Base-by-base conservation (phyloP, 2,329 filamentous ascomycete species). In the Fusarium sp. region DNA sequence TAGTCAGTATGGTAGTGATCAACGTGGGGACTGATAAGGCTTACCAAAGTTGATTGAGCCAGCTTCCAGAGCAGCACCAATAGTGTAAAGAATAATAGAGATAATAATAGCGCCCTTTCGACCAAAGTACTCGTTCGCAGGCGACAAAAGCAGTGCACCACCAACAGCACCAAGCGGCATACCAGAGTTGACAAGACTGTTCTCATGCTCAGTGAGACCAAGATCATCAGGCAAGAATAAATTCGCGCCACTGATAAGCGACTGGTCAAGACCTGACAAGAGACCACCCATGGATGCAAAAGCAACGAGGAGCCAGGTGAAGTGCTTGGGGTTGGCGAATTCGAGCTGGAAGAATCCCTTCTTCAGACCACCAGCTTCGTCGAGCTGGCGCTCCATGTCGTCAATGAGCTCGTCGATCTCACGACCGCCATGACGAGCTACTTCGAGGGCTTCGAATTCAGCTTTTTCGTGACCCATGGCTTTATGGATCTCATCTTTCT, bases 261-360 rank as follows among this genome's bases (percentile, higher is more conserved):
- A 91, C 80, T 93, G 91, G 76, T 93, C 91, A 23, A 93, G 84
- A 66, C 91, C 91, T 3, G 90, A 92, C 1, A 93, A 86, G 26
- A 93, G 82, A 77, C 91, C 91, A 53, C 91, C 91, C 89, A 93
- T 92, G 18, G 89, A 91, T n/a, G 91, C 91, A 73, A 93, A 93
- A 2, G 85, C 88, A 46, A 92, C 90, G 17, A 92, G 84, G 18
- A 91, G 80, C 83, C 86, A 91, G 30, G 91, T 93, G 78, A 92
- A 93, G 60, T 80, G 76, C 75, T 89, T 87, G 0, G 90, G 89
- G 77, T 92, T 86, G 54, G 65, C 53, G 23, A 92, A 89, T 38
- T 87, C 80, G 45, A 91, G 69, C 42, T 90, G 83, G 75, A 89
- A 88, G 67, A 84, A 82, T 41, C 82, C 79, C 30, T 76, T 80